Conservation (phyloP, 805 yeast species). For the Metschnikowia matae region DNA sequence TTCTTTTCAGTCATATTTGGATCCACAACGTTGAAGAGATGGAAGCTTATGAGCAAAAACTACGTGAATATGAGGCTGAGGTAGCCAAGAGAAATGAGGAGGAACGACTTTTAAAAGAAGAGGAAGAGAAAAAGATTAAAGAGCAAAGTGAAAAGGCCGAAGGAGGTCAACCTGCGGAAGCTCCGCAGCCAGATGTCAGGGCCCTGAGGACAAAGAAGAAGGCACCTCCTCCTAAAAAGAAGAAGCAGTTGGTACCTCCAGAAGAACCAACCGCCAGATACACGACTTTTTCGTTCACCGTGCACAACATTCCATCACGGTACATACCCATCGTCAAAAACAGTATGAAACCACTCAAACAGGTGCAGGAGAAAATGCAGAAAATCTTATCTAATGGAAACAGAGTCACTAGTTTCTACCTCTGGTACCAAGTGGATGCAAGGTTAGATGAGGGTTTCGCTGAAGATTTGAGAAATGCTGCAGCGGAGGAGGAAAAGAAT, state of each 20-base stretch:
- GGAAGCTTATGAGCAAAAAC: conserved; percentile 39
- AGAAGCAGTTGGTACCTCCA: conserved; percentile 24
- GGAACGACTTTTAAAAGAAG: conserved; percentile 20
- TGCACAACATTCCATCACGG: conserved; percentile 62
- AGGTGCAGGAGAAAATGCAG: conserved; percentile 60
- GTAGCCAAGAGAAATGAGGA: conserved; percentile 26
- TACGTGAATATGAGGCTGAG: conserved; percentile 27
- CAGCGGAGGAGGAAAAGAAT: conserved; percentile 51
- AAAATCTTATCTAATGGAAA: conserved; percentile 55
- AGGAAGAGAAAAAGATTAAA: conserved; percentile 17
- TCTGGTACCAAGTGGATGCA: conserved; percentile 86
- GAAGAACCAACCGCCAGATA: conserved; percentile 43
- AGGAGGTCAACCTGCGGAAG: conserved; percentile 14
- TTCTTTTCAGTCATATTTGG: conserved; percentile 46
- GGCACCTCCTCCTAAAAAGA: conserved; percentile 13
- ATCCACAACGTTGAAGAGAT: conserved; percentile 49
- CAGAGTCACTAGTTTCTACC: conserved; percentile 54
- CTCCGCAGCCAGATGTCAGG: conserved; percentile 3
- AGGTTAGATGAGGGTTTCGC: conserved; percentile 63
- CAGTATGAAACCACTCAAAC: conserved; percentile 55
- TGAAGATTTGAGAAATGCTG: conserved; percentile 56
- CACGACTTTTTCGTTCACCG: conserved; percentile 63
- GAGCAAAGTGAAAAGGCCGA: conserved; percentile 5
- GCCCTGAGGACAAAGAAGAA: conserved; percentile 14
- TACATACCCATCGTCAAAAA: conserved; percentile 61